Evolutionary conservation across 2,329 filamentous ascomycete genomes (phyloP).

Genomic region (Sphaerulina musiva): DNA sequence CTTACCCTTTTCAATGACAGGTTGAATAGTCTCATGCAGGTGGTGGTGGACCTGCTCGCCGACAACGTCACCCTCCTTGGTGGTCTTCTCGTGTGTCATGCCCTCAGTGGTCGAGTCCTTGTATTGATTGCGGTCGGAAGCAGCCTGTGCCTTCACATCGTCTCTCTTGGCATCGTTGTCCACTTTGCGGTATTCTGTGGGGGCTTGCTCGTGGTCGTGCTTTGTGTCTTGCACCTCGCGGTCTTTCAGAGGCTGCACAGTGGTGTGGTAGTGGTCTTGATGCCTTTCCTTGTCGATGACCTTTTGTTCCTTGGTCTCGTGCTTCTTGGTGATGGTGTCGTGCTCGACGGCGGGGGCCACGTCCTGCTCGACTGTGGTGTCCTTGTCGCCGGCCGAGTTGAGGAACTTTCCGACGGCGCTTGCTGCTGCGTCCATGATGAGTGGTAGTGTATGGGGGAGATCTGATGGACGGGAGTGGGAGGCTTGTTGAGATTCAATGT

Average conservation of each 20-base stretch:
- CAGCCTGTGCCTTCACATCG: slow-evolving; percentile 20
- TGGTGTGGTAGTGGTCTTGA: slow-evolving; percentile 28
- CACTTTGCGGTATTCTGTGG: slow-evolving; percentile 18
- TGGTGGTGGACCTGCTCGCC: slow-evolving; percentile 27
- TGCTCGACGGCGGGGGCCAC: slow-evolving; percentile 23
- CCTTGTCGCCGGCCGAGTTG: slow-evolving; percentile 8
- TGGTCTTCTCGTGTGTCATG: slow-evolving; percentile 13
- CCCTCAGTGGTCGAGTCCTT: slow-evolving; percentile 17
- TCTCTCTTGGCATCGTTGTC: slow-evolving; percentile 21
- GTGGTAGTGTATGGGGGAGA: not conserved
- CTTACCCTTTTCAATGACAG: slow-evolving; percentile 28
- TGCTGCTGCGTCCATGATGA: slow-evolving; percentile 13
- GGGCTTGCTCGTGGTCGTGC: slow-evolving; percentile 18
- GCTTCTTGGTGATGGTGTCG: slow-evolving; percentile 13
- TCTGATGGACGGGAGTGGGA: not conserved
- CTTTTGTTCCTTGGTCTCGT: slow-evolving; percentile 15
- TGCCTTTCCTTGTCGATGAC: slow-evolving; percentile 19
- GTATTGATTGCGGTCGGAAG: slow-evolving; percentile 17
- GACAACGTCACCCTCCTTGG: slow-evolving; percentile 14
- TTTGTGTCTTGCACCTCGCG: slow-evolving; percentile 18
- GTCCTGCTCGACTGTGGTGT: slow-evolving; percentile 19
- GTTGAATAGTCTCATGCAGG: slow-evolving; percentile 26
- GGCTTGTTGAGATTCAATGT: not conserved
- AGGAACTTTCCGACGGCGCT: slow-evolving; percentile 11
- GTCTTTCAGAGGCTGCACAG: slow-evolving; percentile 24